These are phyloP conservation scores for Dactylellina parvicollis DNA, from an alignment of 2,329 filamentous ascomycete species.

Conservation along the genomic window DNA sequence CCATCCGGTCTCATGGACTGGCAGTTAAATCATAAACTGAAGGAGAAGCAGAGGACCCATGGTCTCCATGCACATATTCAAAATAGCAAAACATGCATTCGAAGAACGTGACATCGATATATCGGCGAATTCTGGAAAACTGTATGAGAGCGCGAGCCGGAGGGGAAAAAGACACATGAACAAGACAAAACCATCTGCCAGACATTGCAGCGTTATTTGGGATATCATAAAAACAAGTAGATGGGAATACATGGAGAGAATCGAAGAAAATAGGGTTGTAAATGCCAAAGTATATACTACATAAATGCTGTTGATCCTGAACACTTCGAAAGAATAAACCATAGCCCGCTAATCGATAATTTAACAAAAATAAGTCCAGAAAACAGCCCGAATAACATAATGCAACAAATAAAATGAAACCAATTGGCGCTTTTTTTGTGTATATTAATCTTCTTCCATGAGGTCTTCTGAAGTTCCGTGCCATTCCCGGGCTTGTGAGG, in stretches of 20 bases:
- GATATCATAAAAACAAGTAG: conserved; percentile 48
- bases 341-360: conserved; percentile 56
- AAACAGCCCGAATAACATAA: conserved; percentile 35
- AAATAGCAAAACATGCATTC: background rate
- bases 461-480: conserved; percentile 68
- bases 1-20: background rate
- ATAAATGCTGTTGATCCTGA: conserved; percentile 48
- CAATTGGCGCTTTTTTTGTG: conserved; percentile 1
- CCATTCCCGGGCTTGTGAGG: conserved; percentile 89
- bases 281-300: conserved; percentile 44
- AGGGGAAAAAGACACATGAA: background rate
- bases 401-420: conserved; percentile 43
- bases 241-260: conserved; percentile 46
- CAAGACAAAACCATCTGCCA: conserved; percentile 26
- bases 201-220: conserved; percentile 39
- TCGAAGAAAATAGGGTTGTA: conserved; percentile 38
- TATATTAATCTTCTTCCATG: conserved; percentile 57
- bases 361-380: conserved; percentile 52
- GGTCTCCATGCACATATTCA: background rate
- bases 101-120: too few species aligned
- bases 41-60: background rate
- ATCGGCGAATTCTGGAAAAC: too few species aligned
- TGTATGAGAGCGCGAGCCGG: background rate
- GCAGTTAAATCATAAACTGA: background rate
- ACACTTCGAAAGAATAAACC: conserved; percentile 49